Evolutionary conservation across 306 rosid species (phyloP), one percentile per base, ranked within the genome.

Genomic region (Fagus crenata): DNA sequence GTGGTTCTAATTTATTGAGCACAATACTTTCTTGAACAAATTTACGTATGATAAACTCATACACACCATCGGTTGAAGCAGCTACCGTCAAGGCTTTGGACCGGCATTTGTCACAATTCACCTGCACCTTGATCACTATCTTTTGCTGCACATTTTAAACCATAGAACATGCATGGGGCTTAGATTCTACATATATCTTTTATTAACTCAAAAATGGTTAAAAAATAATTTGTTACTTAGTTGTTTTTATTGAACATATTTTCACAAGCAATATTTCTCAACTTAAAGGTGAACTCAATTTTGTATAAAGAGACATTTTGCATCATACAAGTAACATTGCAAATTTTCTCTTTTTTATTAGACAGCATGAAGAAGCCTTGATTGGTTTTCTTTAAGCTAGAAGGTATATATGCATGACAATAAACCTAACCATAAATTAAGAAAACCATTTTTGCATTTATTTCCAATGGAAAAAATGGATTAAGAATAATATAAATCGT

Each of bases 111-210:
- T 71, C 73, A 68, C 86, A 82, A 4, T 55, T 53, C 76, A 86
- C 58, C 53, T 79, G 84, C 56, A 90, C 84, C 77, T 84, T 86
- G 22, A 90, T 84, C 74, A 72, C 82, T 8, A 90, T 90, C 83
- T 55, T 81, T 84, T 87, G 87, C 90, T 90, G 80, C 81, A 81
- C 8, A 64, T n/a, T 11, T 35, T 15, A 15, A 11, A 35, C 6
- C 64, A 71, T 58, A 53, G 15, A 72, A 18, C 39, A 36, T 37
- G 40, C 51, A 46, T 46, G 14, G 51, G 28, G 28, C 28, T 22
- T 22, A 22, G 8, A 46, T 46, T 46, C 11, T 46, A 46, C 14
- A 22, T 46, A 14, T 46, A 7, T 46, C 51, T 46, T 46, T 46
- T 46, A 46, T 46, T 2, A 4, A 14, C 51, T 46, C 51, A 46